Percentiles rank a stretch among this genome's conserved stretches.
phyloP scores from a whole-genome alignment of 2,329 filamentous ascomycete species.

The Pseudovirgaria hyperparasitica region DNA sequence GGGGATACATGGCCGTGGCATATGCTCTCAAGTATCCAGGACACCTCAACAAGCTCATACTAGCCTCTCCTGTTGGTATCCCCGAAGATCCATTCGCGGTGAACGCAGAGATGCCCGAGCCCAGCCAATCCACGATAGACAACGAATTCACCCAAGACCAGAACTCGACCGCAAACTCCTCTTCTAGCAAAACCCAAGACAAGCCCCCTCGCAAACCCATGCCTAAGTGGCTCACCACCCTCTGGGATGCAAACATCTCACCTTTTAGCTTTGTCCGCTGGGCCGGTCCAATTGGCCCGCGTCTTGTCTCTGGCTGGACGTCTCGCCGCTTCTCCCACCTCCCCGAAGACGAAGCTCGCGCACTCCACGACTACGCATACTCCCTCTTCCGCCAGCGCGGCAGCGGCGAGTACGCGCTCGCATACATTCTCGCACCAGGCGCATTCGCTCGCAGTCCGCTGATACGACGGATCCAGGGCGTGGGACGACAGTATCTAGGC shows the following conservation, averaged over 20 bases:
- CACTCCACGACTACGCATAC: slow-evolving; percentile 87
- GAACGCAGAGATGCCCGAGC: slow-evolving; percentile 68
- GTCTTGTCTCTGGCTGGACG: slow-evolving; percentile 91
- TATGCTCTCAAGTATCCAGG: slow-evolving; percentile 96
- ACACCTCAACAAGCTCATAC: slow-evolving; percentile 85
- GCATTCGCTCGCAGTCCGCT: slow-evolving; percentile 82
- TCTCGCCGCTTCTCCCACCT: slow-evolving; percentile 84
- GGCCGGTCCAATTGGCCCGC: slow-evolving; percentile 77
- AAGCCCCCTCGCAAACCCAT: slow-evolving; percentile 47
- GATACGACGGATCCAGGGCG: slow-evolving; percentile 72
- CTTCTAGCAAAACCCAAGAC: slow-evolving; percentile 55
- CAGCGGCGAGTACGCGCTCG: slow-evolving; percentile 84
- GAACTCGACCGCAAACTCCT: slow-evolving; percentile 53
- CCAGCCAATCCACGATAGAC: slow-evolving; percentile 53
- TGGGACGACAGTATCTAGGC: slow-evolving; percentile 57
- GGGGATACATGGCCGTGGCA: slow-evolving; percentile 87
- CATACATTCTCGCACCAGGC: slow-evolving; percentile 85
- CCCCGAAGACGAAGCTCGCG: slow-evolving; percentile 63
- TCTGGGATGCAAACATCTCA: slow-evolving; percentile 96
- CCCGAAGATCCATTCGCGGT: slow-evolving; percentile 90
- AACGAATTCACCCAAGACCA: slow-evolving; percentile 75
- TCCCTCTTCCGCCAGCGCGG: slow-evolving; percentile 86
- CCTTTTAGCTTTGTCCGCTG: slow-evolving; percentile 86
- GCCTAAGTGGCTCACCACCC: slow-evolving; percentile 77
- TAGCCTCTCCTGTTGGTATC: slow-evolving; percentile 87